Conservation (phyloP, 129 eudicot species). For the Sambucus nigra region DNA sequence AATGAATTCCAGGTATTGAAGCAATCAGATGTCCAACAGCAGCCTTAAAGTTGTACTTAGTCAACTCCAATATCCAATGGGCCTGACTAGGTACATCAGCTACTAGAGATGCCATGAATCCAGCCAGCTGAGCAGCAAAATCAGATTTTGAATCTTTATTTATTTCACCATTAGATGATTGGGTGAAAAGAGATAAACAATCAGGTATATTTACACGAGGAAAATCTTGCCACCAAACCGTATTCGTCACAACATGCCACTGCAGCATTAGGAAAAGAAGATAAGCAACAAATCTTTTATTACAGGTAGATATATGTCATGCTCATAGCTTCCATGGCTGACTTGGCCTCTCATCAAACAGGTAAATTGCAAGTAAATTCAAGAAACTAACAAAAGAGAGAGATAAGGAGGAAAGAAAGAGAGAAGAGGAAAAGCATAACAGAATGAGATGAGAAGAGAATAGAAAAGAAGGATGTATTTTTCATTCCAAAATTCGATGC, state of each 20-base stretch:
- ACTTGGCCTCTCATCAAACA: no score
- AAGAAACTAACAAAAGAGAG: no score
- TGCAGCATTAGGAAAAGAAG: conserved; percentile 24
- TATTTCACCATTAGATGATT: conserved; percentile 29
- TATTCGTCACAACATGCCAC: conserved; percentile 74
- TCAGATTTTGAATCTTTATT: conserved; percentile 43
- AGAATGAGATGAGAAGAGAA: no score
- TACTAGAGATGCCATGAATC: conserved; percentile 68
- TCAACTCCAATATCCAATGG: conserved; percentile 64
- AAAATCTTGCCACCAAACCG: conserved; percentile 97
- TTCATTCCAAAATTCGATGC: no score
- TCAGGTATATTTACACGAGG: conserved; percentile 41
- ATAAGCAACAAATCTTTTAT: conserved; percentile 1
- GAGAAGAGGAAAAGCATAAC: no score
- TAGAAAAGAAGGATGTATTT: no score
- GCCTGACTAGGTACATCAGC: conserved; percentile 69
- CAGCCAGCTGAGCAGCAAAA: conserved; percentile 88
- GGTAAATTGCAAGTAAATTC: no score
- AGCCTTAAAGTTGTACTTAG: conserved; percentile 59
- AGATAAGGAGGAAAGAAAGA: no score
- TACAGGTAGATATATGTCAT: no score
- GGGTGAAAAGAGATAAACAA: conserved; percentile 45
- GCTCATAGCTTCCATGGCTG: no score
- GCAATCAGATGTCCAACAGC: conserved; percentile 75
- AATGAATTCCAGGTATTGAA: conserved; percentile 83